A percentile compares a stretch with the other conserved stretches of the same genome.
phyloP scores from a whole-genome alignment of 2,329 filamentous ascomycete species.

The Cladophialophora chaetospira region DNA sequence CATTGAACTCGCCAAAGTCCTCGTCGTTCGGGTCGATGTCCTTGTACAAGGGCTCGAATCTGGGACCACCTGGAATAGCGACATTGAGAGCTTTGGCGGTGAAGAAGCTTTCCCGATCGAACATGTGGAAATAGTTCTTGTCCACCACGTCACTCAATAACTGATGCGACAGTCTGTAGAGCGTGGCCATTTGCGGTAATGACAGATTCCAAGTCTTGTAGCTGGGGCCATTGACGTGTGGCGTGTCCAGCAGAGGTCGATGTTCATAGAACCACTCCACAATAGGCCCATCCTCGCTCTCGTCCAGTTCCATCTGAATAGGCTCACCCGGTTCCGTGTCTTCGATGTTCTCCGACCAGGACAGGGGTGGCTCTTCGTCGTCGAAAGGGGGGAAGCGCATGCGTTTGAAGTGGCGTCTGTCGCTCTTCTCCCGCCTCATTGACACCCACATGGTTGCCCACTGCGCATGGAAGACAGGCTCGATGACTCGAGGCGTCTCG shows the following conservation, averaged over 20 bases:
- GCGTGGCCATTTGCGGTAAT: constrained; percentile 90
- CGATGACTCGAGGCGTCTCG: constrained; percentile 93
- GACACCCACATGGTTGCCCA: constrained; percentile 99
- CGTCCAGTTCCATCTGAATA: constrained; percentile 97
- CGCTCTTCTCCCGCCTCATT: constrained; percentile 97
- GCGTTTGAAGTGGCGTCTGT: constrained; percentile 92
- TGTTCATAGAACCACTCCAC: constrained; percentile 99
- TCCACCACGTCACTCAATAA: constrained; percentile 90
- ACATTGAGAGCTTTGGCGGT: constrained; percentile 97
- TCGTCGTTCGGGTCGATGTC: constrained; percentile 98
- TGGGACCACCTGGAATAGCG: constrained; percentile 92
- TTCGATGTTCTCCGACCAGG: constrained; percentile 98
- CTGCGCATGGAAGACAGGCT: constrained; percentile 95
- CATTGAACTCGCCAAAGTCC: constrained; percentile 99
- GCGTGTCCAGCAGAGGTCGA: constrained; percentile 82
- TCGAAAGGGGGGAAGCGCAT: constrained; percentile 99
- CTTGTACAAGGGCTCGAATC: constrained; percentile 97
- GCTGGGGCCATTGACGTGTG: constrained; percentile 93
- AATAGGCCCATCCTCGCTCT: constrained; percentile 86
- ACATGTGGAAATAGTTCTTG: constrained; percentile 97
- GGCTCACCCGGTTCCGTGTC: constrained; percentile 96
- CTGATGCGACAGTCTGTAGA: constrained; percentile 89
- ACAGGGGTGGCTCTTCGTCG: constrained; percentile 94
- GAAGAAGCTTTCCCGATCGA: constrained; percentile 90
- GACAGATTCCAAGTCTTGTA: constrained; percentile 95